These are phyloP conservation scores for Pichia scutulata DNA, from an alignment of 805 yeast species.

Conservation along the genomic window DNA sequence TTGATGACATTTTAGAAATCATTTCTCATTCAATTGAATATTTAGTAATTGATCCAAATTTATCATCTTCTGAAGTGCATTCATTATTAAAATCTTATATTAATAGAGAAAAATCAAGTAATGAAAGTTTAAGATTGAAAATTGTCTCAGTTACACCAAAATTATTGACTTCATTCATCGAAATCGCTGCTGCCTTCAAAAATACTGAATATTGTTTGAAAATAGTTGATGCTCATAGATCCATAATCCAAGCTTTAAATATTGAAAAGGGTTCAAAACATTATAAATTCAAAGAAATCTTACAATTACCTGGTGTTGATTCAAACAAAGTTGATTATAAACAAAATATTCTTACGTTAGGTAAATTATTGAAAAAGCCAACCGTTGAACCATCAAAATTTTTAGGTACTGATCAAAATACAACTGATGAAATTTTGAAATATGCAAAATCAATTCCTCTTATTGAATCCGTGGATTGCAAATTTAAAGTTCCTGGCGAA, in stretches of 20 bases:
- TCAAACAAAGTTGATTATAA: conserved; percentile 42
- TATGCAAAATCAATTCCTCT: conserved; percentile 63
- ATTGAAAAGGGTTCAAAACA: conserved; percentile 33
- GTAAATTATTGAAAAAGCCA: conserved; percentile 58
- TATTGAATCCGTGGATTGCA: conserved; percentile 59
- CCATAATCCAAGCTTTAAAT: conserved; percentile 66
- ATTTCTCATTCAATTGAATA: conserved; percentile 65
- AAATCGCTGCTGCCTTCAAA: conserved; percentile 76
- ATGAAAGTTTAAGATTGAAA: conserved; percentile 40
- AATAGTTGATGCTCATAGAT: conserved; percentile 60
- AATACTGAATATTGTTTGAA: conserved; percentile 54
- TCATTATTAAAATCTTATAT: conserved; percentile 51
- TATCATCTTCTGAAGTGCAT: conserved; percentile 40
- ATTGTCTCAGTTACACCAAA: conserved; percentile 58
- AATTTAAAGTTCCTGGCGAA: conserved; percentile 86
- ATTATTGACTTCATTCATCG: conserved; percentile 64
- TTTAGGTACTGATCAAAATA: conserved; percentile 40
- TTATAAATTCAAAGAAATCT: conserved; percentile 48
- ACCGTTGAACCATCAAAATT: conserved; percentile 46
- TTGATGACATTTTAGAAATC: conserved; percentile 50
- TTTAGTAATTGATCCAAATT: conserved; percentile 31
- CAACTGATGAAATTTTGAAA: conserved; percentile 36
- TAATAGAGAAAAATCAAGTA: conserved; percentile 37
- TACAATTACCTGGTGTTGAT: conserved; percentile 76
- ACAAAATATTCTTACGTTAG: conserved; percentile 48